Percentiles rank a stretch among this genome's conserved stretches.
phyloP scores from a whole-genome alignment of 768 basidiomycete species.

The Russula sp. region DNA sequence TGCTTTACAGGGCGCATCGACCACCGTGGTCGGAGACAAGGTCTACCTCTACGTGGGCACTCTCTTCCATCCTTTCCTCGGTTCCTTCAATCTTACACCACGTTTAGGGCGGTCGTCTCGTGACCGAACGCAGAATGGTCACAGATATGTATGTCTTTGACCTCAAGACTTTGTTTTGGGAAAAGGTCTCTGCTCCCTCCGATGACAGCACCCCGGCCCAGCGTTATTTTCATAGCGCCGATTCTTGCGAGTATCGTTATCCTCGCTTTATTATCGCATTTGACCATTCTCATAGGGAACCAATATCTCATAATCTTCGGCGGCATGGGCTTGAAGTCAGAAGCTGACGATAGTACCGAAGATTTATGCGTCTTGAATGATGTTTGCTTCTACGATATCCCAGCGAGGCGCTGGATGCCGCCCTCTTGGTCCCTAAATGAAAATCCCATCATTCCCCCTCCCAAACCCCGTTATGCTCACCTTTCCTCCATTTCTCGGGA shows the following conservation, averaged over 20 bases:
- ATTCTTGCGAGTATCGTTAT: conserved; percentile 57
- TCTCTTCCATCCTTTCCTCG: neutral
- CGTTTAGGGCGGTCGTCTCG: conserved; percentile 77
- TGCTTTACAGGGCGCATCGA: conserved; percentile 69
- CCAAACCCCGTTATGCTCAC: conserved; percentile 92
- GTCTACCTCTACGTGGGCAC: conserved; percentile 82
- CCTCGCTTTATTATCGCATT: neutral
- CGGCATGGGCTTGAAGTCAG: conserved; percentile 84
- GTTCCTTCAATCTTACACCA: conserved; percentile 1
- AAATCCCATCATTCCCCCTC: conserved; percentile 51
- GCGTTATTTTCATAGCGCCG: conserved; percentile 94
- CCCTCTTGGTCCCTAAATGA: conserved; percentile 39
- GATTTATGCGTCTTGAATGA: conserved; percentile 92
- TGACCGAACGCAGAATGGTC: conserved; percentile 84
- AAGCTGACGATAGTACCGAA: conserved; percentile 60
- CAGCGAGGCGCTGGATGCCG: conserved; percentile 68
- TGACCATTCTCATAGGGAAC: conserved; percentile 56
- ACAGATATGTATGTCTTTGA: conserved; percentile 90
- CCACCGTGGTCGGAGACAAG: conserved; percentile 84
- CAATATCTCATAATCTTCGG: conserved; percentile 91
- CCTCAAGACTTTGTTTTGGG: conserved; percentile 78
- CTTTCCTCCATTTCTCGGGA: conserved; percentile 83
- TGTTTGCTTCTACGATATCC: conserved; percentile 83
- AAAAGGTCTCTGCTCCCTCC: conserved; percentile 54
- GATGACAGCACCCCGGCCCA: conserved; percentile 75